These are phyloP conservation scores for Penicillium atrosanguineum DNA, from an alignment of 495 filamentous ascomycete genomes.

Conservation along the genomic window DNA sequence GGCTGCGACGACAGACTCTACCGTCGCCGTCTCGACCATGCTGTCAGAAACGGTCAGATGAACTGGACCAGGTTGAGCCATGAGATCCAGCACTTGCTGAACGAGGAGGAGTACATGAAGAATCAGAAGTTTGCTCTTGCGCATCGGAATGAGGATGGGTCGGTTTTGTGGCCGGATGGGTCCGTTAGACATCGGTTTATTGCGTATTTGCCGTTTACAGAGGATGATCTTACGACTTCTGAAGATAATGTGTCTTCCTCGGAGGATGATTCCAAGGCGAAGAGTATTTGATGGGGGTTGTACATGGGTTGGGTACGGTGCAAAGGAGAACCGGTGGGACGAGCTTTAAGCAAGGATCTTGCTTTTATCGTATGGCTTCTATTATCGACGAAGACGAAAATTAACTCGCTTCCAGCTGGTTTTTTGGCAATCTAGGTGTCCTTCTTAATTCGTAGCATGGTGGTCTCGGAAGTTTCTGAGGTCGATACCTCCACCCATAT, in stretches of 20 bases:
- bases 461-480: too few species aligned
- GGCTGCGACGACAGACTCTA: slow-evolving; percentile 12
- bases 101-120: slow-evolving; percentile 14
- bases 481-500: too few species aligned
- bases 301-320: neutral
- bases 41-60: slow-evolving; percentile 9
- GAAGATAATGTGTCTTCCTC: slow-evolving; percentile 1
- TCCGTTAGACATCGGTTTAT: slow-evolving; percentile 4
- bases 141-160: slow-evolving; percentile 12
- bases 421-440: too few species aligned
- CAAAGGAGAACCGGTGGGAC: neutral
- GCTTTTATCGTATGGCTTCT: too few species aligned
- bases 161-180: slow-evolving; percentile 14
- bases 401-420: too few species aligned
- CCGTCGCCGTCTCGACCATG: slow-evolving; percentile 14
- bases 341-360: too few species aligned
- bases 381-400: too few species aligned
- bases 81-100: slow-evolving; percentile 5
- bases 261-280: neutral
- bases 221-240: slow-evolving; percentile 14
- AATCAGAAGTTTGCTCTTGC: slow-evolving; percentile 17
- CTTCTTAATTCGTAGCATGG: too few species aligned
- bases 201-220: slow-evolving; percentile 11
- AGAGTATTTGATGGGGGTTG: neutral
- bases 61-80: slow-evolving; percentile 13